Percentiles rank a stretch among this genome's conserved stretches.
Evolutionary conservation across 495 filamentous ascomycete species (phyloP).

Genomic region (Neurospora sp.): DNA sequence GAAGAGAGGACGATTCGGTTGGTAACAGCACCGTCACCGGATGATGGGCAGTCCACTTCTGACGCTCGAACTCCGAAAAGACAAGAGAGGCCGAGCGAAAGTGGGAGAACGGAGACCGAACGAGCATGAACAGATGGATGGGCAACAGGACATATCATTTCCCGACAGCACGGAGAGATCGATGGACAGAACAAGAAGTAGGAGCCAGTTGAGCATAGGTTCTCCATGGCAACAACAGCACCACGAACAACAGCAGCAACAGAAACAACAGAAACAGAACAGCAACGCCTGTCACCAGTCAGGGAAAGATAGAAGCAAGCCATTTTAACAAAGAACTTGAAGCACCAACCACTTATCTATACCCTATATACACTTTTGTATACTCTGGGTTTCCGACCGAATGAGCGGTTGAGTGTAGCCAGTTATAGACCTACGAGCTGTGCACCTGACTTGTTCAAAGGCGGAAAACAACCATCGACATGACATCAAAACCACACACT

Average conservation of each 20-base stretch:
- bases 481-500: too few relatives aligned
- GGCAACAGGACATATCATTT: not conserved
- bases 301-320: not conserved
- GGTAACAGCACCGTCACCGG: not conserved
- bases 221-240: not conserved
- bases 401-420: not conserved
- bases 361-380: not conserved
- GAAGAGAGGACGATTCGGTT: not conserved
- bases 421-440: too few relatives aligned
- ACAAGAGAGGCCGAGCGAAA: not conserved
- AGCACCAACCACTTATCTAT: not conserved
- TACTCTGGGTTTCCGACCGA: not conserved
- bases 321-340: not conserved
- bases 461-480: not conserved
- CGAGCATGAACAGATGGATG: not conserved
- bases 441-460: not conserved
- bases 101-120: not conserved
- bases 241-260: not conserved
- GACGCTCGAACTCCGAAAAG: not conserved
- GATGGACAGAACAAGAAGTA: not conserved
- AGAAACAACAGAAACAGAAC: not conserved
- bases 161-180: not conserved
- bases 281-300: not conserved
- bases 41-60: not conserved
- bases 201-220: not conserved